Evolutionary conservation across 306 rosid genomes (phyloP).

Genomic region (Sophora flavescens): DNA sequence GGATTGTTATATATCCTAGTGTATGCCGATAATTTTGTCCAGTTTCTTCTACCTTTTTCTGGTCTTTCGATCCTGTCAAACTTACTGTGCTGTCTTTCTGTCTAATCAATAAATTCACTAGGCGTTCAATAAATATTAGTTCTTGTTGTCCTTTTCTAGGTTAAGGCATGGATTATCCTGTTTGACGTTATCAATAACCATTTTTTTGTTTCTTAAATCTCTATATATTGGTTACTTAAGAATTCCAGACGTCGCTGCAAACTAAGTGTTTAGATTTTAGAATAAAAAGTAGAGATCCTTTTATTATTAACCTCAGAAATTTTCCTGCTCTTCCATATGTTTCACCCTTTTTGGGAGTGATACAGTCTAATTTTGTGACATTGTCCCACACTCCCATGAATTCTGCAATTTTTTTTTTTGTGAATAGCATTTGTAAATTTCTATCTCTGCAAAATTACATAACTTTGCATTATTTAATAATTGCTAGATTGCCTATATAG

Average conservation of each 20-base stretch:
- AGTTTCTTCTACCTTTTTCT: background rate
- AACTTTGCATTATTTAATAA: conserved; percentile 45
- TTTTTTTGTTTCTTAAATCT: background rate
- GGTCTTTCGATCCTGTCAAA: conserved; percentile 8
- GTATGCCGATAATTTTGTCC: background rate
- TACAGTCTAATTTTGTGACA: background rate
- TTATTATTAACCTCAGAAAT: background rate
- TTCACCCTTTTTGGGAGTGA: background rate
- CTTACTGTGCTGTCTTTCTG: conserved; percentile 10
- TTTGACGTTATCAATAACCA: background rate
- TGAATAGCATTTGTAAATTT: conserved; percentile 17
- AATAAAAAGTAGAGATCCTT: background rate
- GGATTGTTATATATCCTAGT: conserved; percentile 21
- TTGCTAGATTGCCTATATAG: conserved; percentile 57
- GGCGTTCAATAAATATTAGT: background rate
- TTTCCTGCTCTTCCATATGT: conserved; percentile 23
- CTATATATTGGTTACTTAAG: background rate
- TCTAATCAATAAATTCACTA: conserved; percentile 11
- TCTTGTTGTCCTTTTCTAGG: conserved; percentile 21
- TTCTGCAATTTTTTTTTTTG: conserved; percentile 34
- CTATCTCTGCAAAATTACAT: conserved; percentile 21
- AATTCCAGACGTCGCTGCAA: conserved; percentile 23
- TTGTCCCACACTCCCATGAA: conserved; percentile 5
- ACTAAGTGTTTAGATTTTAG: background rate
- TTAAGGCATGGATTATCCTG: conserved; percentile 2